Evolutionary conservation across 495 filamentous ascomycete genomes (phyloP).

Genomic region (Talaromyces nanjingensis): DNA sequence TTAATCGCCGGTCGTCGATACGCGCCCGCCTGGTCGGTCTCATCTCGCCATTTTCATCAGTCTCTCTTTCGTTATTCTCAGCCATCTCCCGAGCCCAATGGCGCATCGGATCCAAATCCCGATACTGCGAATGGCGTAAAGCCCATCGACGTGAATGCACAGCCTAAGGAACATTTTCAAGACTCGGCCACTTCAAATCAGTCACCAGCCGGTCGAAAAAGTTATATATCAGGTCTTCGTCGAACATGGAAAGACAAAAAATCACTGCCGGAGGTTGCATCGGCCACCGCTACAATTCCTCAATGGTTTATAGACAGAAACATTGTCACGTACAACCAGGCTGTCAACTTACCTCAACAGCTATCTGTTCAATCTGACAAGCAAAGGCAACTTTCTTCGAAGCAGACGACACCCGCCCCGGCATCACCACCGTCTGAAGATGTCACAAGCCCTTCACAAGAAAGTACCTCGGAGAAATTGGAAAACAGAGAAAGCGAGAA

Average conservation of each 20-base stretch:
- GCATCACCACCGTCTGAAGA: constrained; percentile 7
- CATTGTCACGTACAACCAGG: constrained; percentile 23
- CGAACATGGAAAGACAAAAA: constrained; percentile 32
- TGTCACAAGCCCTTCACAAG: neutral
- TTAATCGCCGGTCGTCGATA: constrained; percentile 38
- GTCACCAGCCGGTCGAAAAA: constrained; percentile 17
- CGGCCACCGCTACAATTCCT: constrained; percentile 23
- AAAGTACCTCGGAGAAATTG: neutral
- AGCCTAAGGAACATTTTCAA: constrained; percentile 11
- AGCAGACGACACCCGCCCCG: neutral
- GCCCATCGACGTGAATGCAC: constrained; percentile 16
- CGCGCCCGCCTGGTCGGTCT: constrained; percentile 20
- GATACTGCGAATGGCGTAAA: constrained; percentile 20
- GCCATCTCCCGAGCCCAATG: constrained; percentile 26
- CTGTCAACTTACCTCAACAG: constrained; percentile 5
- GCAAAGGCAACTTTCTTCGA: neutral
- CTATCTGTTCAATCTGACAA: neutral
- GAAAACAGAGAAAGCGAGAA: constrained; percentile 7
- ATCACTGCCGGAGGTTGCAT: constrained; percentile 14
- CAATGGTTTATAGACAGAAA: constrained; percentile 36
- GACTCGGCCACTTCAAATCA: constrained; percentile 7
- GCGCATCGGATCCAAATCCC: constrained; percentile 14
- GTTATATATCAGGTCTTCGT: constrained; percentile 35
- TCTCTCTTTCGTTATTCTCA: constrained; percentile 29
- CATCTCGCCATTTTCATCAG: constrained; percentile 31